A percentile compares a stretch with the other conserved stretches of the same genome.
phyloP scores from a whole-genome alignment of 2,329 filamentous ascomycete species.

The Pseudocercospora crystallina region DNA sequence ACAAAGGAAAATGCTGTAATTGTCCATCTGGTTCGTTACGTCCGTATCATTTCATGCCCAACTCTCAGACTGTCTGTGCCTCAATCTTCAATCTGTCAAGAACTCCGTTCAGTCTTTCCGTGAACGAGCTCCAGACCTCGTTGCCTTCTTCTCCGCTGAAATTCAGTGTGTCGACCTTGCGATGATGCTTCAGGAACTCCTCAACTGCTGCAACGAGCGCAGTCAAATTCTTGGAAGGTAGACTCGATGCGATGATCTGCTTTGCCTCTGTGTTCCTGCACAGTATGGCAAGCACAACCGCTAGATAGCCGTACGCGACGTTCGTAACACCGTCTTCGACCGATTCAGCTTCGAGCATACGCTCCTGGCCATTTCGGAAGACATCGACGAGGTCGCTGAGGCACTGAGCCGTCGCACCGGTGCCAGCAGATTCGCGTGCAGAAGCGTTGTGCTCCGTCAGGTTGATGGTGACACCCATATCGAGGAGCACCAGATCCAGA shows the following conservation, averaged over 20 bases:
- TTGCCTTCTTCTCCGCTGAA: slow-evolving; percentile 50
- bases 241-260: slow-evolving; percentile 27
- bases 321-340: slow-evolving; percentile 72
- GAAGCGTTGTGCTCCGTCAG: slow-evolving; percentile 73
- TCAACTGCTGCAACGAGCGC: slow-evolving; percentile 58
- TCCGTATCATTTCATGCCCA: not conserved
- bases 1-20: too few species aligned
- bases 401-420: slow-evolving; percentile 10
- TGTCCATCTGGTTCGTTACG: too few species aligned
- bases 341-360: slow-evolving; percentile 59
- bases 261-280: slow-evolving; percentile 58
- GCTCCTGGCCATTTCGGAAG: slow-evolving; percentile 31
- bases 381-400: slow-evolving; percentile 28
- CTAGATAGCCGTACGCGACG: slow-evolving; percentile 82
- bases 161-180: slow-evolving; percentile 55
- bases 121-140: slow-evolving; percentile 51
- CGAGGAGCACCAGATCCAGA: slow-evolving; percentile 72
- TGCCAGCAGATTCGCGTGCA: slow-evolving; percentile 41
- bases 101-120: slow-evolving; percentile 54
- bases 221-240: slow-evolving; percentile 50
- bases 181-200: slow-evolving; percentile 62
- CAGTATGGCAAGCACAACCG: slow-evolving; percentile 79
- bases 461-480: slow-evolving; percentile 83
- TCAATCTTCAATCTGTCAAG: slow-evolving; percentile 38
- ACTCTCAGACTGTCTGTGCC: not conserved